Evolutionary conservation across 225 moss, liverwort and hornwort genomes (phyloP).

Genomic region (Asterella californica): DNA sequence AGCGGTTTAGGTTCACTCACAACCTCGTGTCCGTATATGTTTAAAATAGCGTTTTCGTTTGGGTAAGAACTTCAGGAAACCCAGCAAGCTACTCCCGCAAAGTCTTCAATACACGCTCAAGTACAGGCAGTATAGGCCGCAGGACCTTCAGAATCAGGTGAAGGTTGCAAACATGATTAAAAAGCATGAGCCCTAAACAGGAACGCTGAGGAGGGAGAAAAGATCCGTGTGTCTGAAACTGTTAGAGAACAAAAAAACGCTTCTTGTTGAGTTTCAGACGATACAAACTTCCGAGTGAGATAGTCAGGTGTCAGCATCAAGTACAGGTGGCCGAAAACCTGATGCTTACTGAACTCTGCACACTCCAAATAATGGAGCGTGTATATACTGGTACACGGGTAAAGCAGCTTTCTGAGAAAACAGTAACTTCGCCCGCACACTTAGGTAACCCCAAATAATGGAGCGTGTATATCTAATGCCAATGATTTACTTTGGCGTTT

Average conservation of each 20-base stretch:
- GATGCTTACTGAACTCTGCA: not conserved
- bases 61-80: not conserved
- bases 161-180: not conserved
- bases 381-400: no score
- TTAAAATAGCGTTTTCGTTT: not conserved
- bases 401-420: no score
- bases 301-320: not conserved
- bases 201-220: not conserved
- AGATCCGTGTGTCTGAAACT: not conserved
- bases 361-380: not conserved
- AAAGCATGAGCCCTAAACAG: not conserved
- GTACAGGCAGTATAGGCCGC: not conserved
- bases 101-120: not conserved
- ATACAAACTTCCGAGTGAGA: not conserved
- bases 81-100: not conserved
- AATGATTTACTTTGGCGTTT: not conserved
- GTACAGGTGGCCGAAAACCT: not conserved
- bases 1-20: not conserved
- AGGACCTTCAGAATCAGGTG: not conserved
- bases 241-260: not conserved
- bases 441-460: not conserved
- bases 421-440: no score
- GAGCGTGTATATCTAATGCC: not conserved
- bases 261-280: not conserved
- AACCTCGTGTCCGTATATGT: not conserved